These are phyloP conservation scores for Cytospora schulzeri DNA, from an alignment of 2,329 filamentous ascomycete genomes.

Conservation along the genomic window DNA sequence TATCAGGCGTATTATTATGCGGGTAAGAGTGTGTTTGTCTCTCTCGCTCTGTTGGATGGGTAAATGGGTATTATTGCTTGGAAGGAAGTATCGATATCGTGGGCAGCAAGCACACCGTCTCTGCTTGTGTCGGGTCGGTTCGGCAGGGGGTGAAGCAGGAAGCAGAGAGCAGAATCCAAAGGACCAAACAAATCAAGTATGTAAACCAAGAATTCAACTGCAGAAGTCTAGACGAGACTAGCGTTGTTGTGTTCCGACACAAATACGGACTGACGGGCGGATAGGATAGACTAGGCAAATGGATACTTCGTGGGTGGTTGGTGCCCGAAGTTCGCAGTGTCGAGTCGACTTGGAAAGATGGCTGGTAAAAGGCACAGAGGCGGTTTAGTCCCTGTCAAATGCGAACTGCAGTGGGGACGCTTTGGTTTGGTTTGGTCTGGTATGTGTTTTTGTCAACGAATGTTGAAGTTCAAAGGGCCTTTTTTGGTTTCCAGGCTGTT, in stretches of 20 bases:
- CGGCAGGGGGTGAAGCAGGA: too few relatives aligned
- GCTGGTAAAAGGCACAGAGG: too few relatives aligned
- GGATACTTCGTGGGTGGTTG: background rate
- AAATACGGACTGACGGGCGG: too few relatives aligned
- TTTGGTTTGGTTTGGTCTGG: too few relatives aligned
- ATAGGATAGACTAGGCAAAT: too few relatives aligned
- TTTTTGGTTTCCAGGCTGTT: too few relatives aligned
- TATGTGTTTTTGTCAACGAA: too few relatives aligned
- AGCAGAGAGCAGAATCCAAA: background rate
- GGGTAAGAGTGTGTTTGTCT: background rate
- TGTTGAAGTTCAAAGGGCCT: too few relatives aligned
- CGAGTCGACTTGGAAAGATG: constrained; percentile 5
- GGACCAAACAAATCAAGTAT: background rate
- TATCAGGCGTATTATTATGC: background rate
- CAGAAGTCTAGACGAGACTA: constrained; percentile 20
- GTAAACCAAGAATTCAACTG: constrained; percentile 9
- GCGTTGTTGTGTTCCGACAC: constrained; percentile 10
- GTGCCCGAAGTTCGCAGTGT: background rate
- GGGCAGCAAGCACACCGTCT: background rate
- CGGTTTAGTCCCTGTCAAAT: too few relatives aligned
- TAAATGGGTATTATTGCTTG: background rate
- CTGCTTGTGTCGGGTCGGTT: background rate
- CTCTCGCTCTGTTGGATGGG: background rate
- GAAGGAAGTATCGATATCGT: background rate
- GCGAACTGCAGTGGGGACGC: too few relatives aligned